Evolutionary conservation across 768 basidiomycete species (phyloP).

Genomic region (Leccinum uliginosum): DNA sequence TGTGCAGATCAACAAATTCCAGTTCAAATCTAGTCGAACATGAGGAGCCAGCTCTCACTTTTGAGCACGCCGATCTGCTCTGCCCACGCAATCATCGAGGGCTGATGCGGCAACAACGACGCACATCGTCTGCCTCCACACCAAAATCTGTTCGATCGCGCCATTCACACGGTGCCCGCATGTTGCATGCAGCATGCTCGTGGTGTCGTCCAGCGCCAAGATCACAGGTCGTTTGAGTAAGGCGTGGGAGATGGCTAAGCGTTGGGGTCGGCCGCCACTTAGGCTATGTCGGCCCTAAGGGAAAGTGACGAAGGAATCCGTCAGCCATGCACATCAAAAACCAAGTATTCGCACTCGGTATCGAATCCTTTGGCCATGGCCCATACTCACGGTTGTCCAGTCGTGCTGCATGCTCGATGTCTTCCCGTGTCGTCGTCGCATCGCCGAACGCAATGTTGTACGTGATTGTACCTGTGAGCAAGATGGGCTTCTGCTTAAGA

Average conservation of each 20-base stretch:
- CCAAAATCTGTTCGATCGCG: slow-evolving; percentile 84
- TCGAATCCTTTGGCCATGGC: too few relatives aligned
- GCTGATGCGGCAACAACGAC: slow-evolving; percentile 81
- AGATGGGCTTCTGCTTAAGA: slow-evolving; percentile 56
- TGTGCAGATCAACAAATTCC: slow-evolving; percentile 97
- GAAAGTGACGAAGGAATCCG: too few relatives aligned
- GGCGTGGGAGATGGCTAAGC: slow-evolving; percentile 81
- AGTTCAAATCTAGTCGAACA: slow-evolving; percentile 45
- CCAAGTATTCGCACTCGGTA: too few relatives aligned
- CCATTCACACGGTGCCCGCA: slow-evolving; percentile 83
- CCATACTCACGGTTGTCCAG: too few relatives aligned
- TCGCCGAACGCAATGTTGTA: slow-evolving; percentile 69
- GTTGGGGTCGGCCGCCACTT: slow-evolving; percentile 75
- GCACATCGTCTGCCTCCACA: slow-evolving; percentile 76
- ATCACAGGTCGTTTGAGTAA: slow-evolving; percentile 86
- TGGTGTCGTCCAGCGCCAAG: slow-evolving; percentile 86
- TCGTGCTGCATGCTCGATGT: too few relatives aligned
- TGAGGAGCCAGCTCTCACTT: slow-evolving; percentile 36
- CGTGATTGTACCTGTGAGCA: slow-evolving; percentile 91
- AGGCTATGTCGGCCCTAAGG: slow-evolving; percentile 21
- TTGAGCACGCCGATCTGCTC: slow-evolving; percentile 91
- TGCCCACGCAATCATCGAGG: slow-evolving; percentile 86
- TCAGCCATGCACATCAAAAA: too few relatives aligned
- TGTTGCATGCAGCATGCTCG: slow-evolving; percentile 81
- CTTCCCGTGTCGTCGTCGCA: too few relatives aligned